Base-by-base conservation (phyloP, 192 early-diverging fungal genomes). In the Ambispora gerdemannii region DNA sequence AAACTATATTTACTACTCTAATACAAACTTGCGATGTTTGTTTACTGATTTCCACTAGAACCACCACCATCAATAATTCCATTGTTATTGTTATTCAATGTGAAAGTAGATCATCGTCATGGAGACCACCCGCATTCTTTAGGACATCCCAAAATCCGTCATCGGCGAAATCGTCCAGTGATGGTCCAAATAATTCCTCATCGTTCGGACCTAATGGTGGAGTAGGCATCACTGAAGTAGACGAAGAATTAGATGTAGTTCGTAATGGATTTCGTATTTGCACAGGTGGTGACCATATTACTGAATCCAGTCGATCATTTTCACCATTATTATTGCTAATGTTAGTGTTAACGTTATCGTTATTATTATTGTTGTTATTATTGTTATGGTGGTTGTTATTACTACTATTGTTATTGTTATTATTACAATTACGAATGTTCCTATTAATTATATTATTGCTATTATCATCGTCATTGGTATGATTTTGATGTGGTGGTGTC, bases 401-500 rank as follows among this genome's bases (percentile, higher is more conserved):
- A 27, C 24, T 30, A 1, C 11, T 58, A 24, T 30, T 30, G 10
- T 13, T 1, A 30, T 11, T 20, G 55, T 58, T 24, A 20, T 58
- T 30, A 58, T 13, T 13, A 58, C 24, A 58, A 27, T 58, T 20
- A 11, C 24, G 55, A 58, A n/a, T n/a, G n/a, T n/a, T n/a, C n/a
- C 50, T n/a, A 2, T n/a, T 15, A 15, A 50, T 50, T 58, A 30
- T 13, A 24, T 13, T 13, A 27, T 58, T 30, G 1, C 11, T 58
- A 24, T 30, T 30, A 13, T 13, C 1, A 30, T 11, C 11, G 55
- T 58, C 55, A 20, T 58, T 30, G 24, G 55, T 13, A 58, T 58
- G 24, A 27, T 58, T 20, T 24, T 58, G 55, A 58, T 58, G 55
- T 58, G 55, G 55, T 13, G 55, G 55, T 1, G 55, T 58, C 55